phyloP scores from a whole-genome alignment of 2,329 filamentous ascomycete species.

The Nigrograna mackinnonii region DNA sequence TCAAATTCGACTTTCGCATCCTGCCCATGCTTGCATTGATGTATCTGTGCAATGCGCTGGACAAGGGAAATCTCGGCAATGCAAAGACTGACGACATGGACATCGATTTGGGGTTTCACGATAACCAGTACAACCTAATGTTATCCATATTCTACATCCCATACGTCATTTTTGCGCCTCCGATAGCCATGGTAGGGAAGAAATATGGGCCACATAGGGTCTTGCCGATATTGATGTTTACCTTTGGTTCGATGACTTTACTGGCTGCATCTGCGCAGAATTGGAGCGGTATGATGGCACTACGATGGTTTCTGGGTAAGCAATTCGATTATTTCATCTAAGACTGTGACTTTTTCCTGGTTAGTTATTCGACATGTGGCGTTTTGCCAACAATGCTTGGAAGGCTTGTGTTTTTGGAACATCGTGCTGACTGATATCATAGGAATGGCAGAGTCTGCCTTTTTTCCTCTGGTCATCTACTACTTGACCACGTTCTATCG shows the following conservation, averaged over 20 bases:
- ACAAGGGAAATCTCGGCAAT: slow-evolving; percentile 43
- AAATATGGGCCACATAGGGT: slow-evolving; percentile 67
- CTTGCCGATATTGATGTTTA: slow-evolving; percentile 69
- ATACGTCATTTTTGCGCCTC: slow-evolving; percentile 71
- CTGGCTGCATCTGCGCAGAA: slow-evolving; percentile 60
- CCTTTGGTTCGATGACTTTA: slow-evolving; percentile 68
- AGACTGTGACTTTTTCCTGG: too few species aligned
- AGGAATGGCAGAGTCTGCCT: slow-evolving; percentile 66
- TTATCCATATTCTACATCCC: slow-evolving; percentile 76
- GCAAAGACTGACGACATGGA: slow-evolving; percentile 51
- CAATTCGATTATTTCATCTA: not conserved
- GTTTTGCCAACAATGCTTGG: slow-evolving; percentile 10
- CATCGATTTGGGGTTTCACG: slow-evolving; percentile 61
- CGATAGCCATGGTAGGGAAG: slow-evolving; percentile 69
- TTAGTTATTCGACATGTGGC: too few species aligned
- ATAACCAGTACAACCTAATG: slow-evolving; percentile 70
- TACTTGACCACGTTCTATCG: slow-evolving; percentile 68
- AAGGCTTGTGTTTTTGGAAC: slow-evolving; percentile 6
- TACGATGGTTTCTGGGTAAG: slow-evolving; percentile 69
- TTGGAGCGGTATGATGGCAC: slow-evolving; percentile 67
- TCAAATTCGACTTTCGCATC: slow-evolving; percentile 59
- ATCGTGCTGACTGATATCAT: slow-evolving; percentile 9
- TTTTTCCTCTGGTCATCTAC: slow-evolving; percentile 71
- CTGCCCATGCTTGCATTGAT: slow-evolving; percentile 63
- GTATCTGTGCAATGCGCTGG: slow-evolving; percentile 58